Evolutionary conservation across 306 rosid genomes (phyloP).

Genomic region (Nissolia schottii): DNA sequence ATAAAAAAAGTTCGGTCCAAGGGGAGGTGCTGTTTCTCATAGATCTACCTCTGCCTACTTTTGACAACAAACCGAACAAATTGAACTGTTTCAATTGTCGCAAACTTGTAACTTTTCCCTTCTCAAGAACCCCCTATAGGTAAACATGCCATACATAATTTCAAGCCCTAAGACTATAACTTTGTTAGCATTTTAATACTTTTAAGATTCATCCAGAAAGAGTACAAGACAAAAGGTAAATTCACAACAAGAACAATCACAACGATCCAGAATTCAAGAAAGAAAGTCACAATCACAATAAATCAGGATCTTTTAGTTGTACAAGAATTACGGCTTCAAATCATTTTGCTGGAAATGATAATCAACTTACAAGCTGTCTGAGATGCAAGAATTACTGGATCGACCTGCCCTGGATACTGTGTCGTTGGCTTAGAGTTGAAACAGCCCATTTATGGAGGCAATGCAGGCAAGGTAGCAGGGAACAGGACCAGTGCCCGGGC

Average conservation of each 20-base stretch:
- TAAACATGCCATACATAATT: not conserved
- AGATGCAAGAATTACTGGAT: constrained; percentile 75
- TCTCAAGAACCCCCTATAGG: not conserved
- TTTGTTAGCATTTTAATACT: not conserved
- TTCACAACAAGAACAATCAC: not conserved
- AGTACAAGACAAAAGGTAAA: not conserved
- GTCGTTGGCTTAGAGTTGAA: constrained; percentile 56
- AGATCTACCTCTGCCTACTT: not conserved
- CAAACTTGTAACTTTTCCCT: not conserved
- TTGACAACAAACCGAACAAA: not conserved
- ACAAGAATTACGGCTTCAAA: constrained; percentile 4
- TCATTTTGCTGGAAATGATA: not conserved
- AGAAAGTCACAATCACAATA: not conserved
- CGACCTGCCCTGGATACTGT: constrained; percentile 72
- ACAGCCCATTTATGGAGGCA: constrained; percentile 83
- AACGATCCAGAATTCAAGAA: not conserved
- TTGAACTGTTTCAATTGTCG: not conserved
- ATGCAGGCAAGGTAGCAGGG: constrained; percentile 34
- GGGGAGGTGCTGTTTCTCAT: not conserved
- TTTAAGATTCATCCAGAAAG: constrained; percentile 6
- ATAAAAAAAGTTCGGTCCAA: not conserved
- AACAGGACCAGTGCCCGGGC: constrained; percentile 29
- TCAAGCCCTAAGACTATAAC: not conserved
- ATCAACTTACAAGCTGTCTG: constrained; percentile 85
- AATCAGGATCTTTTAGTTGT: not conserved